These are phyloP conservation scores for Neurospora sp. DNA, from an alignment of 495 filamentous ascomycete genomes.

Conservation along the genomic window DNA sequence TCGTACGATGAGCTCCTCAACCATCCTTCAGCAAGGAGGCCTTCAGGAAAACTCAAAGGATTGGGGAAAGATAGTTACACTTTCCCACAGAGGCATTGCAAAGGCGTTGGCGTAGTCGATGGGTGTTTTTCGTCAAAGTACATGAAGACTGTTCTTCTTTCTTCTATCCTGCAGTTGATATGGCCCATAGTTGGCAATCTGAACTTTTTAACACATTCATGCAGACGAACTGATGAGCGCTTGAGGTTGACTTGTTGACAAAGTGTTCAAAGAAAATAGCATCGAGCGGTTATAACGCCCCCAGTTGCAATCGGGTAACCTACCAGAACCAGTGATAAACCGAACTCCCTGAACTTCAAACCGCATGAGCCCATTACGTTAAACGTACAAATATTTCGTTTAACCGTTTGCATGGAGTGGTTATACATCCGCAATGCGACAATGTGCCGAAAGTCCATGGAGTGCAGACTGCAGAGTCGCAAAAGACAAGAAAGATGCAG, in stretches of 20 bases:
- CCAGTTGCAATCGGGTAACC: background rate
- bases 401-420: background rate
- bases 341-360: background rate
- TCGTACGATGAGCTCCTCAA: background rate
- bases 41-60: background rate
- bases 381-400: background rate
- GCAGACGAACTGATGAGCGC: background rate
- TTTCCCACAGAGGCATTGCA: background rate
- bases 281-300: background rate
- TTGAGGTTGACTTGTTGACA: background rate
- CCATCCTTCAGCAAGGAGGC: background rate
- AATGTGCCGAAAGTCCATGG: background rate
- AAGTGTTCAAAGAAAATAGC: background rate
- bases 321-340: background rate
- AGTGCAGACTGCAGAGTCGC: background rate
- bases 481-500: background rate
- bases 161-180: background rate
- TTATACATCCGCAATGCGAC: background rate
- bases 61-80: background rate
- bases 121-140: background rate
- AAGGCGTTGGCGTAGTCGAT: background rate
- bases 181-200: background rate
- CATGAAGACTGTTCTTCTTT: background rate
- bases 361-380: background rate
- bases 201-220: background rate